A percentile compares a stretch with the other conserved stretches of the same genome.
phyloP scores from a whole-genome alignment of 768 basidiomycete genomes.

The Boletus huronensis region DNA sequence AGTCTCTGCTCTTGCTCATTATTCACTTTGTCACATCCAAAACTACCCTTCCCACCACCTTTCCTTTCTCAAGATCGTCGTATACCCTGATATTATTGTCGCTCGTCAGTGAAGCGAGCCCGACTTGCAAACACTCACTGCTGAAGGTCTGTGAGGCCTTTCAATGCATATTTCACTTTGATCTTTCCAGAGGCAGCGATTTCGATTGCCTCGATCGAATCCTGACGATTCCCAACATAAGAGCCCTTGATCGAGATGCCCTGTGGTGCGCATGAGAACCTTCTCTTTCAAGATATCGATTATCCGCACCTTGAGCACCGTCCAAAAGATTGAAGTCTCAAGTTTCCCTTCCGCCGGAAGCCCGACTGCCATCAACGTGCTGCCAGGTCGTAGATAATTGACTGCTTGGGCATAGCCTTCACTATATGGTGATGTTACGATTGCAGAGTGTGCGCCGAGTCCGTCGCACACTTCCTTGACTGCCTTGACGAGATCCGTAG shows the following conservation, averaged over 20 bases:
- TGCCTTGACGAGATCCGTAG: constrained; percentile 60
- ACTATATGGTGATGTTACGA: constrained; percentile 54
- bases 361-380: constrained; percentile 76
- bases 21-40: constrained; percentile 30
- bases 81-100: constrained; percentile 31
- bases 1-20: too few species aligned
- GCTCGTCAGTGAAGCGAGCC: not conserved
- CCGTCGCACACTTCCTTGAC: constrained; percentile 64
- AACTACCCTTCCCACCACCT: constrained; percentile 41
- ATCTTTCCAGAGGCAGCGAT: constrained; percentile 72
- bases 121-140: constrained; percentile 37
- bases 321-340: constrained; percentile 66
- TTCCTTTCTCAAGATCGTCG: constrained; percentile 38
- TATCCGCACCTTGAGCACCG: constrained; percentile 51
- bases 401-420: constrained; percentile 53
- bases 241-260: constrained; percentile 33
- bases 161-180: constrained; percentile 50
- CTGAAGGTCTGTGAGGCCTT: constrained; percentile 49
- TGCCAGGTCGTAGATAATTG: constrained; percentile 71
- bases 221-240: constrained; percentile 72
- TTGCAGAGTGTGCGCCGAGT: constrained; percentile 65
- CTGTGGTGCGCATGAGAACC: constrained; percentile 6
- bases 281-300: not conserved
- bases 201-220: constrained; percentile 75
- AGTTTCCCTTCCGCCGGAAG: constrained; percentile 60